Conservation (phyloP, 179 eudicot species). For the Monotropa hypopitys region DNA sequence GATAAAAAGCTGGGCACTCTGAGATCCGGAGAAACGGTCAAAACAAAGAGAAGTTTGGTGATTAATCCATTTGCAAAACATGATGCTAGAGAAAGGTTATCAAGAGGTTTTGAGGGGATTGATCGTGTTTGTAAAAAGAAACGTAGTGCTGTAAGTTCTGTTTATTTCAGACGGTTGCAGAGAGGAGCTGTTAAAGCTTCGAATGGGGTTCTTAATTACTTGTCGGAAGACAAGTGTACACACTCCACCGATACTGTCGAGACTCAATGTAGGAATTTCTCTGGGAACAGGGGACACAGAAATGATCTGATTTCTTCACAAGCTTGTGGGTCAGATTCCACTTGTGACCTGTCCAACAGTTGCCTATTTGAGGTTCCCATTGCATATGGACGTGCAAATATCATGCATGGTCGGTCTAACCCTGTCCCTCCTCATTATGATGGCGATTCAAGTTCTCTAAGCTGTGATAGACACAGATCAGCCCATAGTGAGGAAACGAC, state of each 20-base stretch:
- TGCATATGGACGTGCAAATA: conserved; percentile 19
- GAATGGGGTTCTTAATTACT: conserved; percentile 27
- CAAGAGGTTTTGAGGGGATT: conserved; percentile 13
- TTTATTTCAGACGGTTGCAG: conserved; percentile 2
- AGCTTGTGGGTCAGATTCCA: conserved; percentile 25
- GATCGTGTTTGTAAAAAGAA: conserved; percentile 4
- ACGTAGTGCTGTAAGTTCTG: conserved; percentile 10
- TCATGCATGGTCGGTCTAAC: conserved; percentile 21
- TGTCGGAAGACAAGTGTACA: conserved; percentile 32
- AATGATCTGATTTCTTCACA: conserved; percentile 11
- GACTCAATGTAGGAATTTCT: conserved; percentile 9
- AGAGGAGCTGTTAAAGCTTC: conserved; percentile 9
- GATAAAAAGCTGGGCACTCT: conserved; percentile 54
- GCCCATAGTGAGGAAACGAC: conserved; percentile 15
- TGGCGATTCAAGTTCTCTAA: conserved; percentile 22
- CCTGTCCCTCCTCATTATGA: conserved; percentile 22
- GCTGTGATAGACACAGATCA: conserved; percentile 13
- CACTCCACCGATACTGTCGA: conserved; percentile 21
- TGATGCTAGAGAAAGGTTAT: conserved; percentile 19
- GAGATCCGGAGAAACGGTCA: conserved; percentile 45
- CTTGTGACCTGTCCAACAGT: conserved; percentile 25
- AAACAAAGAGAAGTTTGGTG: conserved; percentile 36
- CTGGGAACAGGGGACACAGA: conserved; percentile 13
- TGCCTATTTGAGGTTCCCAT: conserved; percentile 37
- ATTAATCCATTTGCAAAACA: conserved; percentile 12